A percentile compares a stretch with the other conserved stretches of the same genome.
Evolutionary conservation across 208 protist genomes (phyloP).

Genomic region (Acanthamoeba culbertsoni): DNA sequence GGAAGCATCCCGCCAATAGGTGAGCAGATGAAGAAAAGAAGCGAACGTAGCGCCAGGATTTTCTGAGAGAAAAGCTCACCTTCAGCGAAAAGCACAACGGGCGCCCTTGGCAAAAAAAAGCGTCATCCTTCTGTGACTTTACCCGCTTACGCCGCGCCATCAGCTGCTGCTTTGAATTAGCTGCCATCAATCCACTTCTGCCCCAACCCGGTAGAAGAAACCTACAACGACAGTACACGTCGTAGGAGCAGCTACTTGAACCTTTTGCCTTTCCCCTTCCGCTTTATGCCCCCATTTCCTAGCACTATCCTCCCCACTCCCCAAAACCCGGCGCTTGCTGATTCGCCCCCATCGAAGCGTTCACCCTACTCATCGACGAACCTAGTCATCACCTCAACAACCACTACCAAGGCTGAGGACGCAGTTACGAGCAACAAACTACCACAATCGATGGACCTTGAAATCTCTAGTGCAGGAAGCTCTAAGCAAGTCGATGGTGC

Average conservation of each 20-base stretch:
- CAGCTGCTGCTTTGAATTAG: too few relatives aligned
- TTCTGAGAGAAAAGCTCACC: too few relatives aligned
- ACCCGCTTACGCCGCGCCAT: too few relatives aligned
- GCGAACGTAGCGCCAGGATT: too few relatives aligned
- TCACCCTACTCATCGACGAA: neutral
- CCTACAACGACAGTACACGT: too few relatives aligned
- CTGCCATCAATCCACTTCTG: too few relatives aligned
- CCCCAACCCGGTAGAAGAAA: too few relatives aligned
- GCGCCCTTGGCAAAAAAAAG: too few relatives aligned
- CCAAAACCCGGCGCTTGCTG: neutral
- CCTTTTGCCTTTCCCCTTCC: neutral
- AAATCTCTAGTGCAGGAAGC: neutral
- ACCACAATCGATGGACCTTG: neutral
- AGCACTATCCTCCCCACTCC: neutral
- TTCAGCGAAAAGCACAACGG: too few relatives aligned
- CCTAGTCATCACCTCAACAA: neutral
- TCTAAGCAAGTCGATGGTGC: neutral
- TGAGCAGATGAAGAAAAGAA: too few relatives aligned
- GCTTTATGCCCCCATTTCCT: constrained; percentile 41
- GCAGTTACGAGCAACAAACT: neutral
- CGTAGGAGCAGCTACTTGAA: neutral
- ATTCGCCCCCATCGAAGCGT: neutral
- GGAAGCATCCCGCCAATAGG: too few relatives aligned
- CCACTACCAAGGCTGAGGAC: neutral
- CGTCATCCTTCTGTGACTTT: too few relatives aligned